Evolutionary conservation across 495 filamentous ascomycete species (phyloP).

Genomic region (Aspergillus taichungensis): DNA sequence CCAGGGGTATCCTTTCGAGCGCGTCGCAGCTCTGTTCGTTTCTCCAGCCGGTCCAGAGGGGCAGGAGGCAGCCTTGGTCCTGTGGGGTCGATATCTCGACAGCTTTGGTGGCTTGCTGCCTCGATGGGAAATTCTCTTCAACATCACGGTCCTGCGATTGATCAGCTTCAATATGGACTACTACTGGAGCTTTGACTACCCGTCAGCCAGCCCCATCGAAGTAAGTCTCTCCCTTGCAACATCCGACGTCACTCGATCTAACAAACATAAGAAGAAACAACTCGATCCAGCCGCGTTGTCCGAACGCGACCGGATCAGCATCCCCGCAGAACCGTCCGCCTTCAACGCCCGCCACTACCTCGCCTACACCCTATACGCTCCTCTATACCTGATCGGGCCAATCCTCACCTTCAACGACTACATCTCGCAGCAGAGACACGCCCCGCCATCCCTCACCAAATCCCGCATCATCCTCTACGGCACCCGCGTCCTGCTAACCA

Average conservation of each 20-base stretch:
- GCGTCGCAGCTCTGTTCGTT: constrained; percentile 47
- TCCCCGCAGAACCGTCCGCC: constrained; percentile 59
- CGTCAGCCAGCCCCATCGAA: constrained; percentile 65
- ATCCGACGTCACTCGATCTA: constrained; percentile 30
- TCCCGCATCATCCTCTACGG: constrained; percentile 69
- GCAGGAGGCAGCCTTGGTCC: constrained; percentile 33
- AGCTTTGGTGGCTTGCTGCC: constrained; percentile 69
- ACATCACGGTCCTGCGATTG: constrained; percentile 84
- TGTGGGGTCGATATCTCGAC: constrained; percentile 62
- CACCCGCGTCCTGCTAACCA: constrained; percentile 67
- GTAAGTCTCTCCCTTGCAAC: constrained; percentile 42
- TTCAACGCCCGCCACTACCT: constrained; percentile 78
- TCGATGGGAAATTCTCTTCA: constrained; percentile 94
- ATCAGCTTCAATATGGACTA: constrained; percentile 98
- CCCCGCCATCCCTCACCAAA: constrained; percentile 54
- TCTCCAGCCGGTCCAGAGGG: constrained; percentile 18
- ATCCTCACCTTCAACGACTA: constrained; percentile 98
- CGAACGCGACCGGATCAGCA: constrained; percentile 74
- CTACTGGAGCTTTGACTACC: constrained; percentile 75
- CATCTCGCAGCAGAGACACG: constrained; percentile 75
- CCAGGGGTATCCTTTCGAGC: constrained; percentile 62
- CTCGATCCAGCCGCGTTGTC: constrained; percentile 77
- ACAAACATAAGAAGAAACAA: constrained; percentile 92
- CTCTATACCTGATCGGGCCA: constrained; percentile 85
- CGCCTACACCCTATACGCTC: constrained; percentile 82